Evolutionary conservation across 768 basidiomycete genomes (phyloP).

Genomic region (Rickenella mellea): DNA sequence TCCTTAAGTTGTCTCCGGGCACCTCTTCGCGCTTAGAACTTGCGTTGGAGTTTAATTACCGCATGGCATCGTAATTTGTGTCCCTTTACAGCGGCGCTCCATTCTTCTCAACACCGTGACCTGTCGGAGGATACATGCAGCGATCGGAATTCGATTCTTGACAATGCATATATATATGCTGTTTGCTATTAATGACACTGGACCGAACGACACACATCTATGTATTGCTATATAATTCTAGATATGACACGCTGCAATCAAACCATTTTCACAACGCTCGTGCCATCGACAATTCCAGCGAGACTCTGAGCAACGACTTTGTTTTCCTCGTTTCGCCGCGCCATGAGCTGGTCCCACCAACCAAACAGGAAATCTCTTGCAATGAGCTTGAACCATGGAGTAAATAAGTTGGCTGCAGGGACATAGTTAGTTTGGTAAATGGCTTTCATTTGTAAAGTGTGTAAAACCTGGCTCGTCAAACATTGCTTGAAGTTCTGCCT

Average conservation of each 20-base stretch:
- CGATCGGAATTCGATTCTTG: no score
- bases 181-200: no score
- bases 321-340: slow-evolving; percentile 46
- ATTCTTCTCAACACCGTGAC: no score
- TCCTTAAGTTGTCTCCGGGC: no score
- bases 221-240: slow-evolving; percentile 1
- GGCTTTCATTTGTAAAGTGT: neutral
- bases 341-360: slow-evolving; percentile 92
- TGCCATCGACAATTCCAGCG: slow-evolving; percentile 57
- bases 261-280: slow-evolving; percentile 62
- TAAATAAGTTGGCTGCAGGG: slow-evolving; percentile 79
- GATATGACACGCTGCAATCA: slow-evolving; percentile 10
- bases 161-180: no score
- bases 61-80: no score
- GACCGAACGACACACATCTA: no score
- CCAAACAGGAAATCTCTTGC: slow-evolving; percentile 93
- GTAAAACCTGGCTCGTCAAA: slow-evolving; percentile 67
- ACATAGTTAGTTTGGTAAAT: neutral
- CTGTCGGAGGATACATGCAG: no score
- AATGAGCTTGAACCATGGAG: slow-evolving; percentile 99
- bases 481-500: slow-evolving; percentile 84
- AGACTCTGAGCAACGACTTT: slow-evolving; percentile 55
- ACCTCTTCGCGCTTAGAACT: no score
- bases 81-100: no score
- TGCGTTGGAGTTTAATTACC: no score